Percentiles rank a stretch among this genome's conserved stretches.
Conservation (phyloP, 345 rosid genomes). For the Boechera divaricarpa region DNA sequence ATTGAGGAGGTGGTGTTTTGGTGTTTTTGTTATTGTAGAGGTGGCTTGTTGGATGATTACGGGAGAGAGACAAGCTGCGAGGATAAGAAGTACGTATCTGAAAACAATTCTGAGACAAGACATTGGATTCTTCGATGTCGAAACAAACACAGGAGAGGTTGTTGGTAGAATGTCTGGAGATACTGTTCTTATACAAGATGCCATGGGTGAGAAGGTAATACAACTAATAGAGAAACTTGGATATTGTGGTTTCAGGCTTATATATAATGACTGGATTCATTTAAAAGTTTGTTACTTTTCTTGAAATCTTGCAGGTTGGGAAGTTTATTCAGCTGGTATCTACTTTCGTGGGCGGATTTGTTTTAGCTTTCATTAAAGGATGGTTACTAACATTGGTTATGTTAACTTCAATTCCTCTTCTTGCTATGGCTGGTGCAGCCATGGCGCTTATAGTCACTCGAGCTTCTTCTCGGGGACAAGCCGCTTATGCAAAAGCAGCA, state of each 20-base stretch:
- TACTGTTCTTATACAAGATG: slow-evolving; percentile 85
- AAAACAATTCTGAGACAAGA: slow-evolving; percentile 77
- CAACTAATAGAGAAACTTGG: neutral
- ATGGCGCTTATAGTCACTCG: slow-evolving; percentile 58
- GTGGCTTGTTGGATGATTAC: slow-evolving; percentile 86
- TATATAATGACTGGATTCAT: neutral
- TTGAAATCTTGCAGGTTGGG: slow-evolving; percentile 63
- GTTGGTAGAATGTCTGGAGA: slow-evolving; percentile 91
- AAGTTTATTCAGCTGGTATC: slow-evolving; percentile 72
- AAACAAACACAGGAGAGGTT: slow-evolving; percentile 85
- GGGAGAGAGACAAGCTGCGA: slow-evolving; percentile 79
- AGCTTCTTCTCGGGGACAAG: slow-evolving; percentile 65
- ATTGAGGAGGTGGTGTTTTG: neutral
- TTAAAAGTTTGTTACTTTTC: neutral
- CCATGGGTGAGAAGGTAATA: slow-evolving; percentile 87
- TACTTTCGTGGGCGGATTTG: slow-evolving; percentile 73
- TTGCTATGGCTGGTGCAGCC: slow-evolving; percentile 61
- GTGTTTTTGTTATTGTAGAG: slow-evolving; percentile 52
- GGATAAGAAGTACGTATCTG: slow-evolving; percentile 65
- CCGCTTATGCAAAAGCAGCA: slow-evolving; percentile 75
- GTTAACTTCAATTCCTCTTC: slow-evolving; percentile 66
- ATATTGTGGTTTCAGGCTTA: neutral
- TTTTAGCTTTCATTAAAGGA: slow-evolving; percentile 66
- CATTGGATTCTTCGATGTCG: slow-evolving; percentile 71
- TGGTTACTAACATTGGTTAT: slow-evolving; percentile 80